Base-by-base conservation (phyloP, 1,284 basidiomycete species). In the Earliella scabrosa region DNA sequence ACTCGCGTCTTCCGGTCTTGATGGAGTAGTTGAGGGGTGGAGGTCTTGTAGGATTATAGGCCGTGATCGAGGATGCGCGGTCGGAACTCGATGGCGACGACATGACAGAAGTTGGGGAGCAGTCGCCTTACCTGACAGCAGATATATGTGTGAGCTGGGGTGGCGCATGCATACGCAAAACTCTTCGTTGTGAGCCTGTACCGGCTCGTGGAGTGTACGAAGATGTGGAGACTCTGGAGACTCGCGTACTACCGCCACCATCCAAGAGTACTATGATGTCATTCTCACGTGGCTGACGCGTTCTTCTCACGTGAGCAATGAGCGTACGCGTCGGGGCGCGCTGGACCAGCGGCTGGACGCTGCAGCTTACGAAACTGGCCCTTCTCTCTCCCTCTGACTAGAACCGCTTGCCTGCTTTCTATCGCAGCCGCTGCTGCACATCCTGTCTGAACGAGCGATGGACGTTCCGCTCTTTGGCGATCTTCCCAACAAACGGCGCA, bases 391-490 rank as follows among this genome's bases (percentile, higher is more conserved):
- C 18, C 34, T 47, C 9, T 3, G 2, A n/a, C 31, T 40, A 18
- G n/a, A 23, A 13, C 38, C 34, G 46, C 49, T 52, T 47, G 43
- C 44, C 34, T 29, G 44, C 27, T 21, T 39, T 14, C 14, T 10
- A 21, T 38, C 34, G 6, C 31, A 0, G n/a, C n/a, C n/a, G n/a
- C 11, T 32, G 9, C 20, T 32, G 1, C 21, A 4, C 24, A 7
- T 35, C 32, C 31, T n/a, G n/a, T n/a, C 31, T 24, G 21, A 35
- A 23, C 40, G n/a, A n/a, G n/a, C 29, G 14, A 62, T 62, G 60
- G 57, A 62, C 44, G 40, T 71, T 27, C 68, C 76, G 2, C 61
- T 78, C 32, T 83, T 85, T 62, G 76, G 74, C 11, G 77, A 81
- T 57, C 79, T 80, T 23, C 63, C 71, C 34, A 67, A 66, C 49